Evolutionary conservation across 257 asterid genomes (phyloP), one percentile per base, ranked within the genome.

Genomic region (Nicotiana obtusifolia): DNA sequence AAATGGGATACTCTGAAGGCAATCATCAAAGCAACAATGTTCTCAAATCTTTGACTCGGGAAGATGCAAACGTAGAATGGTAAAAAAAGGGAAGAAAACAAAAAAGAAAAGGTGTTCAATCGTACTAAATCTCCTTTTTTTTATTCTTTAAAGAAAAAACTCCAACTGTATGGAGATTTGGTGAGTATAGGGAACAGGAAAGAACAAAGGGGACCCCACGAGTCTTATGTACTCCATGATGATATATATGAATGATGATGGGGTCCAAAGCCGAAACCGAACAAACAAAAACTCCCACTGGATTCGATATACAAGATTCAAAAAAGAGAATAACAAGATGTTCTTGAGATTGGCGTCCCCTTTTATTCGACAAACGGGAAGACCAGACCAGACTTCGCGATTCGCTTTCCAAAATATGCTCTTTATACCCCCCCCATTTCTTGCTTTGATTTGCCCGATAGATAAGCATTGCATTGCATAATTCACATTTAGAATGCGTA

Each of bases 401-500:
- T 78, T 90, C 96, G 85, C 91, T 93, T 93, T 93, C 87, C 97
- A 87, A 93, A 91, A 91, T 87, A 91, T 93, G 95, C 97, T 89
- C 92, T 82, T 44, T 68, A 82, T n/a, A 28, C 35, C 22, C 57
- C 49, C 57, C 79, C 80, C 16, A 54, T 28, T 49, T 22, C 88
- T 84, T 83, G 76, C 82, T 78, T 75, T 59, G n/a, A 49, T 84
- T 67, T 82, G 8, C 85, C 88, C 89, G 76, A 86, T 67, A n/a
- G 65, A 49, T 31, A 20, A 52, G 26, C 67, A n/a, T 78, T 30
- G 54, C 82, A 81, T 26, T 26, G 28, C 28, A 26, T 26, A 26
- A 31, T 4, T 31, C 4, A 31, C 35, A 31, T 31, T 5, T 31
- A 31, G 5, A 31, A 26, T 26, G n/a, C n/a, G n/a, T n/a, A n/a